Evolutionary conservation across 202 grass and related monocot species (phyloP), one percentile per base, ranked within the genome.

Genomic region (Schoenoplectus triqueter): DNA sequence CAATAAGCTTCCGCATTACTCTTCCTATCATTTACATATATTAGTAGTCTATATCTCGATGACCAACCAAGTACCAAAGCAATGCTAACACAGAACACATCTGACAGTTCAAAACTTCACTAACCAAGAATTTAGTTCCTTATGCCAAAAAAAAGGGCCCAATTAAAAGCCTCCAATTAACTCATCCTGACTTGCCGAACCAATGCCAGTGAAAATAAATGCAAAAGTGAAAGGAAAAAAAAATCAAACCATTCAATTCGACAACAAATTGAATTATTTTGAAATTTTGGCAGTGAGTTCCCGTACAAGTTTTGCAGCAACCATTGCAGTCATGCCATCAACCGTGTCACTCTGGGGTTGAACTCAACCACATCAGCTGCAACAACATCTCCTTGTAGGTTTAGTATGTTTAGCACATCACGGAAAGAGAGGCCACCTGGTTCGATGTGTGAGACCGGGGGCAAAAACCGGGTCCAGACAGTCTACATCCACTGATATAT

Each of bases 251-350:
- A 80, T 15, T 10, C 7, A 67, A 68, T 63, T 71, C 19, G 17
- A 22, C 8, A 17, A 69, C 55, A 39, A 50, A 50, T 49, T 10
- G n/a, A 83, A 41, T 92, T 88, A 98, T 85, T 95, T 98, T 69
- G 95, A 95, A 69, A 98, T 98, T 89, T 95, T 98, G 41, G 95
- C 92, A 80, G 87, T 95, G 13, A 98, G 91, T 86, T 98, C 95
- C 64, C 95, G 85, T 44, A 98, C 95, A 40, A 98, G 87, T 80
- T 98, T 98, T 0, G 95, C 95, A 4, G 95, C 92, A 4, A 98
- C 95, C 95, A 98, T 98, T 3, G 92, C 92, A 1, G 95, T 98
- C 95, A 98, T 98, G 17, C 95, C 95, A 62, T 98, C 95, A 15
- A 98, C 95, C 0, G 95, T 98, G 79, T 98, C 92, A 0, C 93